phyloP scores from a whole-genome alignment of 257 asterid genomes.

The Cynanchum wilfordii region DNA sequence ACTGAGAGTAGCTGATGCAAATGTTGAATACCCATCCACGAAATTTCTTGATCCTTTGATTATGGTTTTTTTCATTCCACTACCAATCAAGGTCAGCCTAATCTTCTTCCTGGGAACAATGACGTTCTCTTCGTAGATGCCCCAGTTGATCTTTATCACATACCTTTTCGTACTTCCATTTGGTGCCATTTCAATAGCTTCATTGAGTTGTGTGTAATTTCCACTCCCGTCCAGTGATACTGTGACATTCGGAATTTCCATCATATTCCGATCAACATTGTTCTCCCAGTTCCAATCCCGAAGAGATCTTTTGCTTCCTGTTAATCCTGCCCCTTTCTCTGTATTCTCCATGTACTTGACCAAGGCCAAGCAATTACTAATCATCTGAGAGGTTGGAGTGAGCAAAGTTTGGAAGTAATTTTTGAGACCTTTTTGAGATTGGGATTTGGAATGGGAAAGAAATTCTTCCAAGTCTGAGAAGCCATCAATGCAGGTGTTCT shows the following conservation, averaged over 20 bases:
- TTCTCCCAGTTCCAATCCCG: slow-evolving; percentile 28
- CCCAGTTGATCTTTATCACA: slow-evolving; percentile 41
- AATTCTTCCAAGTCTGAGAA: slow-evolving; percentile 45
- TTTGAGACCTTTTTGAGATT: slow-evolving; percentile 17
- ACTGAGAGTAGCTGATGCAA: slow-evolving; percentile 63
- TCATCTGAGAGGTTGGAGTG: slow-evolving; percentile 50
- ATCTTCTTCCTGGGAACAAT: slow-evolving; percentile 50
- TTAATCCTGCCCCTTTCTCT: not conserved
- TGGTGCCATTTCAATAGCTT: slow-evolving; percentile 51
- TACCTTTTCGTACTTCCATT: slow-evolving; percentile 30
- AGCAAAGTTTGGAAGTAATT: slow-evolving; percentile 31
- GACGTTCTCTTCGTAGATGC: slow-evolving; percentile 52
- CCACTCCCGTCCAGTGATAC: slow-evolving; percentile 48
- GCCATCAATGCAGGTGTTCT: slow-evolving; percentile 65
- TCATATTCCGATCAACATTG: slow-evolving; percentile 15
- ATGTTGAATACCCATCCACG: slow-evolving; percentile 62
- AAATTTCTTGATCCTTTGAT: slow-evolving; percentile 49
- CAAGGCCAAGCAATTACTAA: slow-evolving; percentile 59
- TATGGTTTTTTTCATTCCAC: slow-evolving; percentile 56
- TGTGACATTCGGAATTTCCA: slow-evolving; percentile 26
- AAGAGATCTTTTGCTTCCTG: slow-evolving; percentile 11
- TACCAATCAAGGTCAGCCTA: slow-evolving; percentile 55
- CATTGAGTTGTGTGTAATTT: slow-evolving; percentile 26
- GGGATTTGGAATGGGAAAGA: not conserved
- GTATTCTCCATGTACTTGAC: slow-evolving; percentile 36